Evolutionary conservation across 148 eudicot genomes (phyloP).

Genomic region (Dysphania ambrosioides): DNA sequence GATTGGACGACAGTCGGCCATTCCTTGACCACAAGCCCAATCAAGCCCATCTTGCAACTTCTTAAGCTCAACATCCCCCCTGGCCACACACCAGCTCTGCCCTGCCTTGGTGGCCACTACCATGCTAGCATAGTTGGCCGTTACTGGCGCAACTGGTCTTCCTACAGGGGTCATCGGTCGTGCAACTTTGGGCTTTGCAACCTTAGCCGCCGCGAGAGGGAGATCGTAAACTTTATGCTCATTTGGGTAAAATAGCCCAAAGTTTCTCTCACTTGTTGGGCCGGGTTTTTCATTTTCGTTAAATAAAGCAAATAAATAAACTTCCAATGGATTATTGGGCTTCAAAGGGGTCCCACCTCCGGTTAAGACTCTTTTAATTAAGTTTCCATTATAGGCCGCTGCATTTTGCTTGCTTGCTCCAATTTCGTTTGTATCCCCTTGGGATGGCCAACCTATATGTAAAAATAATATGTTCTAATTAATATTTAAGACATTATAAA

Average conservation of each 20-base stretch:
- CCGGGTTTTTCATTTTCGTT: slow-evolving; percentile 77
- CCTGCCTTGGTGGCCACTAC: slow-evolving; percentile 26
- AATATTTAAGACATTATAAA: too few relatives aligned
- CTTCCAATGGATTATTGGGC: slow-evolving; percentile 53
- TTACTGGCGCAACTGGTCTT: not conserved
- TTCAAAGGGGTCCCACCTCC: slow-evolving; percentile 70
- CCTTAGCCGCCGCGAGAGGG: slow-evolving; percentile 36
- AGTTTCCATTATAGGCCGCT: slow-evolving; percentile 71
- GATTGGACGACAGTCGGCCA: slow-evolving; percentile 84
- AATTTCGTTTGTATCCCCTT: slow-evolving; percentile 44
- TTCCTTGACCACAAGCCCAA: slow-evolving; percentile 87
- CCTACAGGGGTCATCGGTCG: not conserved
- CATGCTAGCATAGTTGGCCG: slow-evolving; percentile 18
- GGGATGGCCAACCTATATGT: slow-evolving; percentile 23
- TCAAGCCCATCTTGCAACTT: slow-evolving; percentile 63
- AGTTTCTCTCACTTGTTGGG: slow-evolving; percentile 72
- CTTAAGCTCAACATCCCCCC: slow-evolving; percentile 37
- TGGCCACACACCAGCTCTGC: slow-evolving; percentile 92
- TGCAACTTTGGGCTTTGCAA: not conserved
- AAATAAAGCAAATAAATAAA: slow-evolving; percentile 69
- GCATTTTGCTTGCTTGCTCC: slow-evolving; percentile 62
- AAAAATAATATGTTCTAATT: too few relatives aligned
- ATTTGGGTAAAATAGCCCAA: slow-evolving; percentile 75
- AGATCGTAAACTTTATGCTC: slow-evolving; percentile 62
- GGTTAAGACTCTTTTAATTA: slow-evolving; percentile 52